Conservation (phyloP, 225 moss, liverwort and hornwort genomes). For the Asterella californica region DNA sequence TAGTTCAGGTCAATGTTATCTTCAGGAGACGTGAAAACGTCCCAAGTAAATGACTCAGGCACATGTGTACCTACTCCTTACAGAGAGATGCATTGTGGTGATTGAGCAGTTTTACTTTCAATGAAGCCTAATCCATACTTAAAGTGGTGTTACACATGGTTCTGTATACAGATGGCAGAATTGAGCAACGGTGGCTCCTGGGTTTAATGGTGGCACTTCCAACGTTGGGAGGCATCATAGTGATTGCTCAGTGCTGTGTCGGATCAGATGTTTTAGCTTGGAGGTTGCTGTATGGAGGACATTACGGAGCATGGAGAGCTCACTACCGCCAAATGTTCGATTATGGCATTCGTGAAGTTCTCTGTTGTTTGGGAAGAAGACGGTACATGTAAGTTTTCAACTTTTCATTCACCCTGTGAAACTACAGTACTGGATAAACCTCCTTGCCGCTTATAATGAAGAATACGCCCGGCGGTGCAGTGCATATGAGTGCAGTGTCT, state of each 20-base stretch:
- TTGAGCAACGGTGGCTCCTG: constrained; percentile 33
- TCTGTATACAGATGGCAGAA: constrained; percentile 20
- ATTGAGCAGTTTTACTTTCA: too few relatives aligned
- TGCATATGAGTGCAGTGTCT: neutral
- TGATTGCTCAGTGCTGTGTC: constrained; percentile 62
- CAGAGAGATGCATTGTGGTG: too few relatives aligned
- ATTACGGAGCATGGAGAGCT: constrained; percentile 79
- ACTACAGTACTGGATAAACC: neutral
- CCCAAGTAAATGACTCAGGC: neutral
- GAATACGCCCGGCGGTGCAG: neutral
- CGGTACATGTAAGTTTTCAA: constrained; percentile 56
- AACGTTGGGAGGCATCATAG: constrained; percentile 40
- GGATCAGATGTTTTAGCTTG: constrained; percentile 87
- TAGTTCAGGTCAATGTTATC: neutral
- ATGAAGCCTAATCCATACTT: neutral
- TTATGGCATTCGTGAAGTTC: constrained; percentile 80
- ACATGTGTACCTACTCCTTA: too few relatives aligned
- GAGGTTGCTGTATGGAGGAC: constrained; percentile 71
- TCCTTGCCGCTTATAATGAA: neutral
- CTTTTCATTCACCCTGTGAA: neutral
- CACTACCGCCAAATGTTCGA: constrained; percentile 90
- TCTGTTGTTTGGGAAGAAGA: constrained; percentile 77
- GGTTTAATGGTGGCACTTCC: constrained; percentile 50
- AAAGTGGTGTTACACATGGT: neutral
- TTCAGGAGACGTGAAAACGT: neutral